phyloP scores from a whole-genome alignment of 1,284 basidiomycete genomes.

The Phlebopus sp. region DNA sequence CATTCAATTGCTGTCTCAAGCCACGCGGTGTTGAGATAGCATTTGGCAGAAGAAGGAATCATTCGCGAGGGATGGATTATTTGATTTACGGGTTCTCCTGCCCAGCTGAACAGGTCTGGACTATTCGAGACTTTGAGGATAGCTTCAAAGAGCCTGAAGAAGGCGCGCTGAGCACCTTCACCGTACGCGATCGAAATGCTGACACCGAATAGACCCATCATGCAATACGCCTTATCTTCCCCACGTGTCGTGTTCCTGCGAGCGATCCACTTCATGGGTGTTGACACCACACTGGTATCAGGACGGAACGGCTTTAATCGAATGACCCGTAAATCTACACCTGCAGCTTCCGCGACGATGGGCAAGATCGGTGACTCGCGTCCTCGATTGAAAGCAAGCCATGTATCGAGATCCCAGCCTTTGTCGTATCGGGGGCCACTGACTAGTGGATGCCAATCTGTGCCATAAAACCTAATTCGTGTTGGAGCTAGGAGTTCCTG shows the following conservation, averaged over 20 bases:
- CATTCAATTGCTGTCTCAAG: background rate
- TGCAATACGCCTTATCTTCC: conserved; percentile 8
- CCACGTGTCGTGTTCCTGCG: conserved; percentile 1
- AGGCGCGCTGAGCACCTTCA: conserved; percentile 5
- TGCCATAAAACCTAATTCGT: conserved; percentile 3
- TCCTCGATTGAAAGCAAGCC: background rate
- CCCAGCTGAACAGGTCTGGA: background rate
- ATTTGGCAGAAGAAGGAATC: background rate
- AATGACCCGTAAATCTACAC: background rate
- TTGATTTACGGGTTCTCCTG: background rate
- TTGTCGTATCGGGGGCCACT: background rate
- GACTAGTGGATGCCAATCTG: conserved; percentile 4
- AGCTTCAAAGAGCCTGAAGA: conserved; percentile 6
- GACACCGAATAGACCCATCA: conserved; percentile 9
- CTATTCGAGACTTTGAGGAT: conserved; percentile 2
- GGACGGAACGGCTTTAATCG: no score
- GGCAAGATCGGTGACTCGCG: background rate
- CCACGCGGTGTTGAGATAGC: background rate
- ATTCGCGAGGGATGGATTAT: background rate
- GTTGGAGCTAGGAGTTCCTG: conserved; percentile 4
- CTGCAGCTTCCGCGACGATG: conserved; percentile 1
- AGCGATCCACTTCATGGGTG: conserved; percentile 7
- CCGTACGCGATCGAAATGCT: conserved; percentile 6
- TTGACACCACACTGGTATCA: background rate
- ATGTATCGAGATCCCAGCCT: background rate